Evolutionary conservation across 345 rosid genomes (phyloP).

Genomic region (Firmiana major): DNA sequence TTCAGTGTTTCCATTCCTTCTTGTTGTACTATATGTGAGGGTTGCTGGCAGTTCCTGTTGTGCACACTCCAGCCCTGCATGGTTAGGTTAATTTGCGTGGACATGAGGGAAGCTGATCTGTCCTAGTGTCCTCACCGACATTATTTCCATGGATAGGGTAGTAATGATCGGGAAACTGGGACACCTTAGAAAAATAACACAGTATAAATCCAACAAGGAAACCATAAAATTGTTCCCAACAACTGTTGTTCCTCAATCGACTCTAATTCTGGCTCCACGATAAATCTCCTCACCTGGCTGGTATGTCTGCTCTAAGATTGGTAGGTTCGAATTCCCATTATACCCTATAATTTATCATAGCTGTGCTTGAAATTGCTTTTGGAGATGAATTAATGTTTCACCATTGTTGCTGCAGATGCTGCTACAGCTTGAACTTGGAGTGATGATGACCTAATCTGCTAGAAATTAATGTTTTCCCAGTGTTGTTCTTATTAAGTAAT

Average conservation of each 20-base stretch:
- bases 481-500: constrained; percentile 13
- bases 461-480: background rate
- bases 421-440: constrained; percentile 20
- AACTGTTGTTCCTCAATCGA: background rate
- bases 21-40: constrained; percentile 11
- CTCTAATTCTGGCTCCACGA: constrained; percentile 13
- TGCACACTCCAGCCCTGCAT: constrained; percentile 14
- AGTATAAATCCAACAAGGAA: constrained; percentile 23
- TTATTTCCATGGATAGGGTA: constrained; percentile 16
- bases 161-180: constrained; percentile 12
- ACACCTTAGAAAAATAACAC: constrained; percentile 13
- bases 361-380: background rate
- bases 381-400: background rate
- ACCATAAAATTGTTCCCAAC: constrained; percentile 19
- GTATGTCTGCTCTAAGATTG: constrained; percentile 3
- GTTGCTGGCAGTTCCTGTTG: constrained; percentile 17
- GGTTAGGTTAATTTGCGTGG: constrained; percentile 15
- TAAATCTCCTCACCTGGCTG: constrained; percentile 3
- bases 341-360: background rate
- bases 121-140: constrained; percentile 20
- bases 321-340: constrained; percentile 9
- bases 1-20: background rate
- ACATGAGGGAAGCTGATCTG: constrained; percentile 18
- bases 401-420: constrained; percentile 19
- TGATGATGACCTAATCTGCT: constrained; percentile 14